phyloP scores from a whole-genome alignment of 495 filamentous ascomycete genomes.

The Arthonia radiata region DNA sequence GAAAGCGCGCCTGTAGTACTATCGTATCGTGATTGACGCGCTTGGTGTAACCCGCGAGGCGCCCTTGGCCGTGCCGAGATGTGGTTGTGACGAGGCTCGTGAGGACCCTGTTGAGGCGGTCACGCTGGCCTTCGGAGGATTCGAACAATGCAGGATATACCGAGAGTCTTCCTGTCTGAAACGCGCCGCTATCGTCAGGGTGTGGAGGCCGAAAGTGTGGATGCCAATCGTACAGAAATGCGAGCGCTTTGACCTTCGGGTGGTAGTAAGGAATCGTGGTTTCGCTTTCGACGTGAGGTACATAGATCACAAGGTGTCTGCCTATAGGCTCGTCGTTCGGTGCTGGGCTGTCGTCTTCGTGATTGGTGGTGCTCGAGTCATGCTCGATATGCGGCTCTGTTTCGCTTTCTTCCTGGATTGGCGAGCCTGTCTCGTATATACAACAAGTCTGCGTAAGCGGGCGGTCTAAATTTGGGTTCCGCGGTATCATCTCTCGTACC shows the following conservation, averaged over 20 bases:
- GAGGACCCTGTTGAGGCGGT: conserved; percentile 43
- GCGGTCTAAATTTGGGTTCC: conserved; percentile 52
- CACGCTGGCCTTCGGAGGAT: conserved; percentile 11
- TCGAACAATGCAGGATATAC: conserved; percentile 5
- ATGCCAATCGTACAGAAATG: conserved; percentile 42
- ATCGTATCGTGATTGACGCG: conserved; percentile 52
- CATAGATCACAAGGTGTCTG: conserved; percentile 46
- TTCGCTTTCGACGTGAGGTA: conserved; percentile 38
- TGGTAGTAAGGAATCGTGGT: conserved; percentile 67
- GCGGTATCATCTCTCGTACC: conserved; percentile 50
- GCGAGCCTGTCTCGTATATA: no score
- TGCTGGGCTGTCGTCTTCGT: no score
- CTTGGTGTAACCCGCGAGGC: conserved; percentile 38
- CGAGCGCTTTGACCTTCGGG: conserved; percentile 44
- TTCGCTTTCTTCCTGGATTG: no score
- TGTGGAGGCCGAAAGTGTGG: no score
- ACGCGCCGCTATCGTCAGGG: conserved; percentile 5
- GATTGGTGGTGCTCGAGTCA: no score
- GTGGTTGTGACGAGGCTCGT: conserved; percentile 41
- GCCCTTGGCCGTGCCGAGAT: conserved; percentile 52
- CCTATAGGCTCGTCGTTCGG: conserved; percentile 1
- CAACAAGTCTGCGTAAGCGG: conserved; percentile 59
- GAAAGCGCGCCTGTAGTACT: conserved; percentile 43
- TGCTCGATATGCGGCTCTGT: no score
- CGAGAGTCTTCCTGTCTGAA: no score